phyloP scores from a whole-genome alignment of 352 stramenopile genomes.

The Elongisporangium prolatum region DNA sequence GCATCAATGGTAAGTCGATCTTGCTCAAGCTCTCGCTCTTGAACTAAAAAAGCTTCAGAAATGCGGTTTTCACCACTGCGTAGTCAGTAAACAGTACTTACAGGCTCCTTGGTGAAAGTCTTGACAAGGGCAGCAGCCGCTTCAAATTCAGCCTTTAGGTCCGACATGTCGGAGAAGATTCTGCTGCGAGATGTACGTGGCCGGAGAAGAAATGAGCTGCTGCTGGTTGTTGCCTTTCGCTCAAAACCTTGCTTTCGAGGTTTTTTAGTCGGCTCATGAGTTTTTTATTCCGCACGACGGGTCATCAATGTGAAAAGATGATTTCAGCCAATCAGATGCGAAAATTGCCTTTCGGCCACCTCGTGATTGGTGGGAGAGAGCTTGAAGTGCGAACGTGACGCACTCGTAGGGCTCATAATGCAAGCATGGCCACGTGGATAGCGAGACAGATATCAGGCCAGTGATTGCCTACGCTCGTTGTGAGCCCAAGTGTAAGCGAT shows the following conservation, averaged over 20 bases:
- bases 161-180: constrained; percentile 47
- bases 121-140: constrained; percentile 70
- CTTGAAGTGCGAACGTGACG: background rate
- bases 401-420: background rate
- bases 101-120: constrained; percentile 74
- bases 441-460: background rate
- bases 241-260: constrained; percentile 5
- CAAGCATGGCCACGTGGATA: background rate
- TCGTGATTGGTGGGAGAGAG: background rate
- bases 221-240: background rate
- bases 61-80: background rate
- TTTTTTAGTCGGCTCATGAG: constrained; percentile 1
- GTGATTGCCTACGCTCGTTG: background rate
- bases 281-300: background rate
- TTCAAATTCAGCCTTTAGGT: constrained; percentile 84
- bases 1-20: background rate
- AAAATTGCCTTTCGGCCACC: background rate
- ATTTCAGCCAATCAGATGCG: background rate
- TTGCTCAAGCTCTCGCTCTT: too few relatives aligned
- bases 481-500: background rate
- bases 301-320: background rate
- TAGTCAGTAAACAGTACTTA: constrained; percentile 10
- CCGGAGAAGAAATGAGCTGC: background rate
- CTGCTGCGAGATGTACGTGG: background rate
- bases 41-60: background rate